Percentiles rank a stretch among this genome's conserved stretches.
These are phyloP conservation scores for Lachancea meyersii DNA, from an alignment of 805 yeast species.

Conservation along the genomic window DNA sequence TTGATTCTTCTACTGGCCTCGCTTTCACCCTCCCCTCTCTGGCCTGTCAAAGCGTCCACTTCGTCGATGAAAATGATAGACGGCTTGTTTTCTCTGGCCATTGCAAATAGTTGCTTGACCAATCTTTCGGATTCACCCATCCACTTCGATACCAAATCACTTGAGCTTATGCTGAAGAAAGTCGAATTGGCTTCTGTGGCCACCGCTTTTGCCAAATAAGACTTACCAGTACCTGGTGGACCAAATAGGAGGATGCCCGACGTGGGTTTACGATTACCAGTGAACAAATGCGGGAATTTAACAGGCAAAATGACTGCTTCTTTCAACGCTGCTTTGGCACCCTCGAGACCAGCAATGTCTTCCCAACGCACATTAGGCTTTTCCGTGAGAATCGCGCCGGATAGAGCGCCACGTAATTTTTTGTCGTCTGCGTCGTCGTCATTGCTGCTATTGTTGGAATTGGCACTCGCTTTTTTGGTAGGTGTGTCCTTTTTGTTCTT, in stretches of 20 bases:
- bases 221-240: slow-evolving; percentile 98
- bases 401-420: slow-evolving; percentile 81
- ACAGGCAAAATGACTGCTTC: slow-evolving; percentile 97
- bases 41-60: slow-evolving; percentile 96
- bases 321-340: slow-evolving; percentile 92
- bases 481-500: slow-evolving; percentile 39
- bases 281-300: slow-evolving; percentile 89
- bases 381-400: slow-evolving; percentile 86
- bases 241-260: slow-evolving; percentile 84
- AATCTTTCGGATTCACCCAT: slow-evolving; percentile 98
- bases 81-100: slow-evolving; percentile 96
- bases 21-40: slow-evolving; percentile 95
- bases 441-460: slow-evolving; percentile 47
- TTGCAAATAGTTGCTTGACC: slow-evolving; percentile 86
- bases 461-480: slow-evolving; percentile 52
- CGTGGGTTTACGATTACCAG: slow-evolving; percentile 90
- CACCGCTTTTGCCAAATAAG: slow-evolving; percentile 94
- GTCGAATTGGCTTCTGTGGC: slow-evolving; percentile 98
- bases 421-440: slow-evolving; percentile 79
- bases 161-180: slow-evolving; percentile 91
- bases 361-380: slow-evolving; percentile 91
- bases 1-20: slow-evolving; percentile 95
- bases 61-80: slow-evolving; percentile 95
- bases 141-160: slow-evolving; percentile 96
- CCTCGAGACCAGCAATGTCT: slow-evolving; percentile 92